Evolutionary conservation across 352 stramenopile genomes (phyloP).

Genomic region (Pythium apleroticum): DNA sequence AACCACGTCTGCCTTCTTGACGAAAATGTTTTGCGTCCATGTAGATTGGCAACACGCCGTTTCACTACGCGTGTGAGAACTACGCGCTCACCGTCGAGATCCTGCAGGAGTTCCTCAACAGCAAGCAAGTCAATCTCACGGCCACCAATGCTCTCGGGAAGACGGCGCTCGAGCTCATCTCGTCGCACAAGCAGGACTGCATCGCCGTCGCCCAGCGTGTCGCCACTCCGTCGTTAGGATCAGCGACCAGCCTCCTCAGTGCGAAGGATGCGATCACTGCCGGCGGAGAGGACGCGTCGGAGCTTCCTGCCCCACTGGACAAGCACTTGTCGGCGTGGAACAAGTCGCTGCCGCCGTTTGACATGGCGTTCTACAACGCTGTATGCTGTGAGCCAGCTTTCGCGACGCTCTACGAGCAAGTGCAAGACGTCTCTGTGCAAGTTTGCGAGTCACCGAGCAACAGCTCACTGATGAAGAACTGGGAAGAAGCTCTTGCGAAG

Average conservation of each 20-base stretch:
- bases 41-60: conserved; percentile 73
- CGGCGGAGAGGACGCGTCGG: conserved; percentile 64
- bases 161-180: conserved; percentile 62
- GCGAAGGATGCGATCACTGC: conserved; percentile 29
- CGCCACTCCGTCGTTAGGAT: conserved; percentile 40
- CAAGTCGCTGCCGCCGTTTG: conserved; percentile 68
- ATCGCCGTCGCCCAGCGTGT: conserved; percentile 56
- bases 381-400: conserved; percentile 77
- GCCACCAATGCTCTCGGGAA: conserved; percentile 69
- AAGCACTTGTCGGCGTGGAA: conserved; percentile 60
- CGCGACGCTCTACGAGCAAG: conserved; percentile 49
- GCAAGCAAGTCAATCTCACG: conserved; percentile 63
- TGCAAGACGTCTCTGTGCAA: conserved; percentile 58
- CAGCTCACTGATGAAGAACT: conserved; percentile 35
- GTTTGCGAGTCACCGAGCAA: conserved; percentile 42
- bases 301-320: conserved; percentile 50
- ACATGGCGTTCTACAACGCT: conserved; percentile 73
- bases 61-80: conserved; percentile 80
- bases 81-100: conserved; percentile 52
- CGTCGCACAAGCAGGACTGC: conserved; percentile 57
- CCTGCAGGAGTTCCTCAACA: conserved; percentile 55
- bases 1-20: background rate
- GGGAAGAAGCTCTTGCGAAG: conserved; percentile 49
- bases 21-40: background rate
- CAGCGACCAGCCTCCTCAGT: background rate